Evolutionary conservation across 306 rosid species (phyloP).

Genomic region (Glycine tomentella): DNA sequence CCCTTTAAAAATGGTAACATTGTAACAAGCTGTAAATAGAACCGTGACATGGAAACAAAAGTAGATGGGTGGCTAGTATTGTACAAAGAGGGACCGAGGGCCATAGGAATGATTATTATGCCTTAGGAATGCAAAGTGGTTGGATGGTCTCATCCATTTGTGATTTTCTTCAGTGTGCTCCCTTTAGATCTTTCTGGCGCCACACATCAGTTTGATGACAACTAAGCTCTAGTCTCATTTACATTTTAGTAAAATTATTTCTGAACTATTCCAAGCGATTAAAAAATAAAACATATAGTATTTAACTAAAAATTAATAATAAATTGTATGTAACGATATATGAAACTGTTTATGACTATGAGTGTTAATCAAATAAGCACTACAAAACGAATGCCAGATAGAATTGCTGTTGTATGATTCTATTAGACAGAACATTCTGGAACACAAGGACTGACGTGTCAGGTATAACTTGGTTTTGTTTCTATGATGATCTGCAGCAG

Average conservation of each 20-base stretch:
- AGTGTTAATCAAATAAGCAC: background rate
- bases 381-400: conserved; percentile 34
- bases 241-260: background rate
- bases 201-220: conserved; percentile 45
- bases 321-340: background rate
- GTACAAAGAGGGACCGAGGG: conserved; percentile 45
- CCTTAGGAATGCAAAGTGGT: conserved; percentile 41
- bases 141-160: conserved; percentile 39
- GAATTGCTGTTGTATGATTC: conserved; percentile 30
- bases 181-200: conserved; percentile 41
- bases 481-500: conserved; percentile 1
- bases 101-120: conserved; percentile 13
- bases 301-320: background rate
- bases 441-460: conserved; percentile 44
- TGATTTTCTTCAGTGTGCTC: conserved; percentile 33
- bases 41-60: conserved; percentile 33
- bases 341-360: background rate
- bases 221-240: background rate
- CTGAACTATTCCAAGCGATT: background rate
- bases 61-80: conserved; percentile 19
- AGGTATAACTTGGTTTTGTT: conserved; percentile 40
- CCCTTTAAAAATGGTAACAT: background rate
- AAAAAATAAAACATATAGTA: background rate
- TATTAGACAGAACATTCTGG: conserved; percentile 45
- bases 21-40: conserved; percentile 26